Evolutionary conservation across 2,329 filamentous ascomycete genomes (phyloP).

Genomic region (Colletotrichum liriopes): DNA sequence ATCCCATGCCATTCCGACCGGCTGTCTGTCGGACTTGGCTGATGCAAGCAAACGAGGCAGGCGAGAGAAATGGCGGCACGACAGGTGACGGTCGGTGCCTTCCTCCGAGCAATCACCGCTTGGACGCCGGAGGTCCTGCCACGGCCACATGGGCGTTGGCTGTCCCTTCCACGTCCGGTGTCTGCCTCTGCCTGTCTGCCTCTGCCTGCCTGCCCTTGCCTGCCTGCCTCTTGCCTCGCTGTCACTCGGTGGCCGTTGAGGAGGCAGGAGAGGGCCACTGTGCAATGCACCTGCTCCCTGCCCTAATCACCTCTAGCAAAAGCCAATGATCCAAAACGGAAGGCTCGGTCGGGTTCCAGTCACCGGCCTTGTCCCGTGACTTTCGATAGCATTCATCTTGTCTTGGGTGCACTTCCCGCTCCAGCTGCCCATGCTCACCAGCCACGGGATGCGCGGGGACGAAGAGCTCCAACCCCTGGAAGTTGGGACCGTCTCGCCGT

Average conservation of each 20-base stretch:
- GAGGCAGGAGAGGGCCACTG: neutral
- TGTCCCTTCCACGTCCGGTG: neutral
- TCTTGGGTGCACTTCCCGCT: neutral
- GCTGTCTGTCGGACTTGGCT: neutral
- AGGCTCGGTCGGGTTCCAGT: neutral
- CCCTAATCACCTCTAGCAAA: neutral
- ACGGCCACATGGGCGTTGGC: neutral
- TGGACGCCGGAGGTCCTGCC: neutral
- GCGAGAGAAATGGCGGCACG: neutral
- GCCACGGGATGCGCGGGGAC: neutral
- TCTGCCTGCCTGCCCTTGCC: too few relatives aligned
- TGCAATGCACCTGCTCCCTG: neutral
- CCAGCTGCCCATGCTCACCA: neutral
- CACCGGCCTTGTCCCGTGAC: neutral
- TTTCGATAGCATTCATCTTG: neutral
- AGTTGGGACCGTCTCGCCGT: constrained; percentile 9
- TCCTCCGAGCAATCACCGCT: neutral
- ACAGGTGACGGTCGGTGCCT: neutral
- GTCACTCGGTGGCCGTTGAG: neutral
- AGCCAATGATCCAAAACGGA: neutral
- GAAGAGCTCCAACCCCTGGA: neutral
- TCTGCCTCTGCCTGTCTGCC: neutral
- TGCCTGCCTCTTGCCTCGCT: neutral
- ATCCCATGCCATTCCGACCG: neutral
- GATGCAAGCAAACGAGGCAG: neutral